Percentiles rank a stretch among this genome's conserved stretches.
Conservation (phyloP, 2,329 filamentous ascomycete species). For the Alternaria metachromatica region DNA sequence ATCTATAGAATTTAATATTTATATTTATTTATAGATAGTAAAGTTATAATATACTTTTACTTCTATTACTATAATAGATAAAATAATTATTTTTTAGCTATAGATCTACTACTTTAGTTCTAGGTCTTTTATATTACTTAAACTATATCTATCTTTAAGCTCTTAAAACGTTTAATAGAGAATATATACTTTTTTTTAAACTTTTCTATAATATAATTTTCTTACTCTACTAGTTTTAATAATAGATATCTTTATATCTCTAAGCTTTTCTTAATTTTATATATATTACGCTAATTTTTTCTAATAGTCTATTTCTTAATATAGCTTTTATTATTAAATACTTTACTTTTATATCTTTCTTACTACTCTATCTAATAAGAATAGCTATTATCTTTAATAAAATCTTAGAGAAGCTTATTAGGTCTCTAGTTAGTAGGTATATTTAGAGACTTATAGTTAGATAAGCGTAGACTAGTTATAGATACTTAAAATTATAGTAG, state of each 20-base stretch:
- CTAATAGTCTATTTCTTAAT: background rate
- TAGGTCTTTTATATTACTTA: constrained; percentile 13
- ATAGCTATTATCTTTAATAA: constrained; percentile 11
- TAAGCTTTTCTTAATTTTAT: constrained; percentile 13
- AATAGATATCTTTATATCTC: constrained; percentile 16
- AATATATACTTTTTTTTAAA: background rate
- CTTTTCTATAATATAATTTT: constrained; percentile 15
- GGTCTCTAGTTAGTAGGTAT: constrained; percentile 3
- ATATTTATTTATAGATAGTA: constrained; percentile 1
- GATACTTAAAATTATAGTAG: constrained; percentile 3
- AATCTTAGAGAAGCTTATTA: constrained; percentile 6
- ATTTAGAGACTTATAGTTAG: constrained; percentile 4
- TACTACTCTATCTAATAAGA: constrained; percentile 7
- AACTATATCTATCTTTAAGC: constrained; percentile 8
- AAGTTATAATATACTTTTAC: constrained; percentile 7
- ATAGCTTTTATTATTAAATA: constrained; percentile 14
- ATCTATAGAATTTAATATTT: constrained; percentile 9
- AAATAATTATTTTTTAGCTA: constrained; percentile 1
- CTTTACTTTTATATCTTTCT: constrained; percentile 9
- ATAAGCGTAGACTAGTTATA: background rate
- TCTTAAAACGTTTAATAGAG: constrained; percentile 1
- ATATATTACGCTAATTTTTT: constrained; percentile 6
- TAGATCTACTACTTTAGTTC: constrained; percentile 8
- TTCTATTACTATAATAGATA: constrained; percentile 6
- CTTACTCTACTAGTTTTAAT: constrained; percentile 19